These are phyloP conservation scores for Brassica balearica DNA, from an alignment of 441 rosid species.

Conservation along the genomic window DNA sequence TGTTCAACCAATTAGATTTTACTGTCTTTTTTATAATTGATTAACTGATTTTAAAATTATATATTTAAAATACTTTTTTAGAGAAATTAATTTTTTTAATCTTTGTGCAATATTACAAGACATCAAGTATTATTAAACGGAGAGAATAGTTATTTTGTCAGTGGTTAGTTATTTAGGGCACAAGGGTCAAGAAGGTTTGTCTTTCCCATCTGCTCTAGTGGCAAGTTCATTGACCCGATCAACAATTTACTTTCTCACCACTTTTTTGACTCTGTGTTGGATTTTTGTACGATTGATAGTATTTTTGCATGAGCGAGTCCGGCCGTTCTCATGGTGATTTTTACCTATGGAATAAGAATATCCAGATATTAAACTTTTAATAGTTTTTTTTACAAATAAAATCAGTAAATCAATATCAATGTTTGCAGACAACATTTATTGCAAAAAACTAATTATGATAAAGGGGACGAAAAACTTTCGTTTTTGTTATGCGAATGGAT, in stretches of 20 bases:
- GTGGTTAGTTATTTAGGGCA: slow-evolving; percentile 38
- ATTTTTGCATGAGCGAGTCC: background rate
- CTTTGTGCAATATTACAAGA: too few relatives aligned
- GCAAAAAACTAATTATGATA: background rate
- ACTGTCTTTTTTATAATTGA: too few relatives aligned
- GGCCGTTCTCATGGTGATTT: background rate
- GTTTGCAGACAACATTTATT: background rate
- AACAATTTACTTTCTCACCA: slow-evolving; percentile 18
- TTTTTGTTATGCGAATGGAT: background rate
- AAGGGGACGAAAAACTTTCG: background rate
- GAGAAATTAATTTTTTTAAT: too few relatives aligned
- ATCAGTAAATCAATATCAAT: background rate
- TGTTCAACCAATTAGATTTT: too few relatives aligned
- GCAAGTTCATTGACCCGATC: slow-evolving; percentile 41
- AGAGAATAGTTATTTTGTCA: background rate
- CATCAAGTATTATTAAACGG: too few relatives aligned
- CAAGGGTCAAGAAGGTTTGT: slow-evolving; percentile 34
- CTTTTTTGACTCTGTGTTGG: slow-evolving; percentile 32
- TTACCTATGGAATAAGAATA: background rate
- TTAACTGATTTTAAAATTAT: too few relatives aligned
- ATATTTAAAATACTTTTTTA: too few relatives aligned
- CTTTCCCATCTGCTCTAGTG: slow-evolving; percentile 30
- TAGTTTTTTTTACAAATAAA: background rate
- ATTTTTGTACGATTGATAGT: background rate
- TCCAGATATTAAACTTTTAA: background rate